Base-by-base conservation (phyloP, 2,329 filamentous ascomycete species). In the Pseudogymnoascus sp. region DNA sequence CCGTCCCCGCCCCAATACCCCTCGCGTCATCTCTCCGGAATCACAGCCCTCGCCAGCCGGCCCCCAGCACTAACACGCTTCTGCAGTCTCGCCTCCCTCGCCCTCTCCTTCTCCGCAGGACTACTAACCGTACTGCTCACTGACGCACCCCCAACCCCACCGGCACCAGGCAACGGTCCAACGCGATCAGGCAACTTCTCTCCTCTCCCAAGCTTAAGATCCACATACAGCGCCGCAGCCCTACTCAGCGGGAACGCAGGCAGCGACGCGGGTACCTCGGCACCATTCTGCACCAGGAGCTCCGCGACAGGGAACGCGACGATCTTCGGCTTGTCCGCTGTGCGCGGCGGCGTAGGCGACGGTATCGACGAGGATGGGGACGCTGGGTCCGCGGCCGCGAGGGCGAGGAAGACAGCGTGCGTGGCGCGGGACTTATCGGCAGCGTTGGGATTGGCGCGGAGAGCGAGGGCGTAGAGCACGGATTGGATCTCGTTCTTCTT, bases 401-500 rank as follows among this genome's bases (percentile, higher is more conserved):
- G 82, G 14, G 95, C 95, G 41, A 99, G 79, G 77, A 92, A 97
- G 14, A 97, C 83, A 1, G 89, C 86, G 71, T 95, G 93, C 0
- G 93, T 97, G 41, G 88, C 89, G 60, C 94, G 84, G 38, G 91
- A 94, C 65, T 87, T 90, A 72, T 99, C 94, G 4, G 85, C 79
- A 2, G 87, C 83, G 69, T 99, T 99, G 12, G 92, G 90, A 69
- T 92, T 96, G 12, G 90, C 94, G 64, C 83, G 83, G 32, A 97
- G 80, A 1, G 94, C 91, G 54, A 99, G 80, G 3, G 90, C 93
- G 69, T 97, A 95, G 25, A 99, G 83, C 22, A 97, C 91, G 65
- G 91, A 89, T 70, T 94, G 89, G 61, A 99, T 90, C 71, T 99
- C 92, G 73, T 97, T 97, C 75, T 87, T 91, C 79, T 97, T 99